A percentile compares a stretch with the other conserved stretches of the same genome.
phyloP scores from a whole-genome alignment of 371 early-diverging fungal genomes.

The Mucor lusitanicus region DNA sequence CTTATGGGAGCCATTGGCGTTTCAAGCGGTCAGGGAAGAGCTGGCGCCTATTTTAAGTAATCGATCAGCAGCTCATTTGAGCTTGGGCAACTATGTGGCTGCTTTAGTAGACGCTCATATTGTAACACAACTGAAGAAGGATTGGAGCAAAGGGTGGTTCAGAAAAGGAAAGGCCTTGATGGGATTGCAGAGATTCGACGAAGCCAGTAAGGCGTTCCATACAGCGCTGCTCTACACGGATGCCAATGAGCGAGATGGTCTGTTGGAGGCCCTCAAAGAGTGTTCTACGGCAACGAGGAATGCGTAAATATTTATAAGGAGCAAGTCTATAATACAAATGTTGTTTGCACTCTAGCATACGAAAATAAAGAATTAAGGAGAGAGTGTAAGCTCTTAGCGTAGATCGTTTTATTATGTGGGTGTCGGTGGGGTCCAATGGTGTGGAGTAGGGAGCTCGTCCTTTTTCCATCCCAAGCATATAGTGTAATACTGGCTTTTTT shows the following conservation, averaged over 20 bases:
- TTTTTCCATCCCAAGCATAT: not conserved
- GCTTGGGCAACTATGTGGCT: conserved; percentile 61
- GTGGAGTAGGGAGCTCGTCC: not conserved
- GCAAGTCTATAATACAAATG: not conserved
- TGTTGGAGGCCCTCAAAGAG: conserved; percentile 36
- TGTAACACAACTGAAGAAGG: conserved; percentile 65
- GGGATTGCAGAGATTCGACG: conserved; percentile 61
- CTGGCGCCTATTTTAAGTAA: conserved; percentile 68
- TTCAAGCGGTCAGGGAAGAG: conserved; percentile 63
- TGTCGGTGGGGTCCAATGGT: not conserved
- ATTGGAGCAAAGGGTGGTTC: conserved; percentile 80
- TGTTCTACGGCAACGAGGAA: conserved; percentile 11
- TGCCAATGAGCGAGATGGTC: conserved; percentile 48
- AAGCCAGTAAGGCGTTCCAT: conserved; percentile 65
- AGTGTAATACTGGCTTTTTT: not conserved
- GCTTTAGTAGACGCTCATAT: conserved; percentile 75
- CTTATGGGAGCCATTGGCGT: conserved; percentile 70
- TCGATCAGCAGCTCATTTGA: conserved; percentile 68
- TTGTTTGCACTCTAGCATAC: not conserved
- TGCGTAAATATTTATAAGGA: conserved; percentile 5
- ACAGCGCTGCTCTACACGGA: conserved; percentile 64
- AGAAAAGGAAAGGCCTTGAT: conserved; percentile 73
- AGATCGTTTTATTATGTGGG: not conserved
- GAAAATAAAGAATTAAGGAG: not conserved
- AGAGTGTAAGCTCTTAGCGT: not conserved